Conservation (phyloP, 2,329 filamentous ascomycete species). For the Metarhizium robertsii region DNA sequence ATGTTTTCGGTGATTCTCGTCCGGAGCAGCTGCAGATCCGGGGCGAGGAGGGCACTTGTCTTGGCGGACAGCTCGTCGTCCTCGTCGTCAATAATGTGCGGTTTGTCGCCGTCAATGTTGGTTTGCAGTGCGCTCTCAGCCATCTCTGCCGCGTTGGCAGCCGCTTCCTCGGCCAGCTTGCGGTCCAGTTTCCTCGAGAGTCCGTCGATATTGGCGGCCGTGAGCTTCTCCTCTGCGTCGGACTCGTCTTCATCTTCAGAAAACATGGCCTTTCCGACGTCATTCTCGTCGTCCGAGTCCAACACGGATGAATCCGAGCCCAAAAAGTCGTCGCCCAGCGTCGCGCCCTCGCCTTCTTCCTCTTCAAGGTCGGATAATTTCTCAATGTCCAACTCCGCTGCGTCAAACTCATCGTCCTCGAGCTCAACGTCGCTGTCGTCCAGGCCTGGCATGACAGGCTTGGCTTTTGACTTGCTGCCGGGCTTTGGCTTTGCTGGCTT, state of each 20-base stretch:
- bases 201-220: constrained; percentile 91
- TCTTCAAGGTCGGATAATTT: constrained; percentile 30
- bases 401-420: constrained; percentile 29
- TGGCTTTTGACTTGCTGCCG: constrained; percentile 23
- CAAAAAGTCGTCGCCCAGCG: constrained; percentile 50
- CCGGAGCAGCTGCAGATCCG: constrained; percentile 81
- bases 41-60: constrained; percentile 60
- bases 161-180: constrained; percentile 67
- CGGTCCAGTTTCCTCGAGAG: constrained; percentile 77
- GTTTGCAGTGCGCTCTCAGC: constrained; percentile 82
- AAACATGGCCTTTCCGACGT: constrained; percentile 58
- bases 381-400: constrained; percentile 37
- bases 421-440: constrained; percentile 37
- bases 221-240: constrained; percentile 82
- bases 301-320: constrained; percentile 48
- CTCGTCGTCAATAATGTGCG: constrained; percentile 57
- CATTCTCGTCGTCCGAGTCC: constrained; percentile 59
- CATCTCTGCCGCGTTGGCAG: constrained; percentile 76
- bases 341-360: constrained; percentile 13
- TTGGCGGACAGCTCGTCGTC: constrained; percentile 51
- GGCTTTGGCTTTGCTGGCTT: constrained; percentile 24
- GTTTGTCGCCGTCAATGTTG: constrained; percentile 75
- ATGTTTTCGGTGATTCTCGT: constrained; percentile 89
- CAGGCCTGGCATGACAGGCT: constrained; percentile 27
- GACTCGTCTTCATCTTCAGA: constrained; percentile 90